Percentiles rank a stretch among this genome's conserved stretches.
Evolutionary conservation across 805 yeast species (phyloP).

Genomic region (Sugiyamaella boreocaroliniensis): DNA sequence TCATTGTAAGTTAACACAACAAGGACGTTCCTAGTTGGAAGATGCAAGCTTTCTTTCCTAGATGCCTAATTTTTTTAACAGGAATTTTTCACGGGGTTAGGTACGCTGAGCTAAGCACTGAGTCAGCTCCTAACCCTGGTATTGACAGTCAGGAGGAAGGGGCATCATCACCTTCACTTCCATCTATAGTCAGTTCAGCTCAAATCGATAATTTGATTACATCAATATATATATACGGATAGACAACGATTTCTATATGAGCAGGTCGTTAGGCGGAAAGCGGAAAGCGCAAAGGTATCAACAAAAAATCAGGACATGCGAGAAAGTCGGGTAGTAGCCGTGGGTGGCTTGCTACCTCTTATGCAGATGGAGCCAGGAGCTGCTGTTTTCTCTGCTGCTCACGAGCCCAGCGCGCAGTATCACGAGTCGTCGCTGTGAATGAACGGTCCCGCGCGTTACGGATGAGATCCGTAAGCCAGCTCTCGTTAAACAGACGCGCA

Average conservation of each 20-base stretch:
- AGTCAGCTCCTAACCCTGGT: too few relatives aligned
- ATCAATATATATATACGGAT: background rate
- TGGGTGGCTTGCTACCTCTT: background rate
- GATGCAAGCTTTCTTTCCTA: background rate
- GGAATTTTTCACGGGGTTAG: background rate
- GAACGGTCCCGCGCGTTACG: constrained; percentile 57
- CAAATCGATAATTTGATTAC: background rate
- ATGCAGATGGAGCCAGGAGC: background rate
- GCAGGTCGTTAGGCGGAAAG: background rate
- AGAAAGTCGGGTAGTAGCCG: background rate
- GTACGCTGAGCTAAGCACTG: background rate
- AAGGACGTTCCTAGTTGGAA: background rate
- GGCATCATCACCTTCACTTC: too few relatives aligned
- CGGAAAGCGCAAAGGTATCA: background rate
- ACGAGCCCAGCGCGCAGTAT: constrained; percentile 97
- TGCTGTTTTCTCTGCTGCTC: constrained; percentile 59
- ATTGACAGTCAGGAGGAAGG: background rate
- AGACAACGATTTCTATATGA: background rate
- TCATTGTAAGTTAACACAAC: constrained; percentile 21
- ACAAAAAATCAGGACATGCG: background rate
- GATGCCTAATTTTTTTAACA: background rate
- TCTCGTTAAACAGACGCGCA: constrained; percentile 56
- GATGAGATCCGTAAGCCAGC: constrained; percentile 75
- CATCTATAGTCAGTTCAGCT: background rate
- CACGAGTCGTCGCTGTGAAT: constrained; percentile 63